Evolutionary conservation across 176 grass and related monocot genomes (phyloP), one percentile per base, ranked within the genome.

Genomic region (Lolium perenne): DNA sequence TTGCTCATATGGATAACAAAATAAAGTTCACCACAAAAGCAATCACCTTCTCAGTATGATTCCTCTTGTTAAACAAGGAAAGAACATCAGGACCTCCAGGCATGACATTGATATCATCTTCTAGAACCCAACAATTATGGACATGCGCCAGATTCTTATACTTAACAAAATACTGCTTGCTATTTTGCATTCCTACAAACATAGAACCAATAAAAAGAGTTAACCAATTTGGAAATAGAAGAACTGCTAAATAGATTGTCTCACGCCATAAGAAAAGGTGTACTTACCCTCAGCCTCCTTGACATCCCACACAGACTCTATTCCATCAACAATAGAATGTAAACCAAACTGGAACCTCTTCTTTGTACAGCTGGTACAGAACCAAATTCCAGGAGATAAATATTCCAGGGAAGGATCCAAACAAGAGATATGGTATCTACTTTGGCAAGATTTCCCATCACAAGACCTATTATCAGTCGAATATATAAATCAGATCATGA

Each of bases 271-370:
- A 53, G 50, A 53, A 68, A 40, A 35, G 18, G 9, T 67, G 50
- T 53, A 26, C 38, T 94, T 88, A 97, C 95, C 91, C 23, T 97
- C 95, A 97, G 91, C 89, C 25, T 94, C 91, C 92, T 93, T 97
- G 75, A 91, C 78, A 91, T 94, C 82, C 90, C 88, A 97, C 74
- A 97, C 40, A 88, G 86, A 93, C 66, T 97, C 92, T 74, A 97
- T 88, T 51, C 84, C 91, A 80, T 94, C 79, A 77, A 79, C 85
- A 77, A 93, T 53, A 48, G 91, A 85, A 79, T 91, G 83, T 74
- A 93, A 53, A 18, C 89, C 91, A 38, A 84, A 93, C 89, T 91
- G 88, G 68, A 97, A 82, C 80, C 85, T 94, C 81, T 86, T 93
- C 83, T 93, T 89, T 15, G 77, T 78, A 82, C 95, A 97, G 76